Evolutionary conservation across 169 alveolate genomes (phyloP).

Genomic region (Amoebophrya sp.): DNA sequence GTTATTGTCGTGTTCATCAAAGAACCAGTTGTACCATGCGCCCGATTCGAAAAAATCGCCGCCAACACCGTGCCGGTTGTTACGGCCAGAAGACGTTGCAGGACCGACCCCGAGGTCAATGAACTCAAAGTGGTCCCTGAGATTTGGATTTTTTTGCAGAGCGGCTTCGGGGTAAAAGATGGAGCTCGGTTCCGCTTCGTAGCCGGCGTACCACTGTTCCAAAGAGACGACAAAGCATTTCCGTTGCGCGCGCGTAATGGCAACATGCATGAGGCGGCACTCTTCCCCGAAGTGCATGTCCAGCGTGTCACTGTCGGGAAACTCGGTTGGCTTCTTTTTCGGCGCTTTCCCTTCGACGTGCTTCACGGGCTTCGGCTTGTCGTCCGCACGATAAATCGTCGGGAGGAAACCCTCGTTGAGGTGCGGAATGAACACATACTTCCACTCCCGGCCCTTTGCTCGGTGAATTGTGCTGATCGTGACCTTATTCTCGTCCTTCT

Average conservation of each 20-base stretch:
- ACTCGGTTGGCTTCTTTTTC: neutral
- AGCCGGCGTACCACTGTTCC: neutral
- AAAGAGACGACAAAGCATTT: neutral
- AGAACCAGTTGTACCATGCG: no score
- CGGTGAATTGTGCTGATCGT: neutral
- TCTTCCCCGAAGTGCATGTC: neutral
- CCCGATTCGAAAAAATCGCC: neutral
- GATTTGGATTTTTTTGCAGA: no score
- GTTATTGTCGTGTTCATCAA: neutral
- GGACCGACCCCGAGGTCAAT: neutral
- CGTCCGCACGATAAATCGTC: no score
- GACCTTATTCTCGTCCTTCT: neutral
- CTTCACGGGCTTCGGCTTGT: neutral
- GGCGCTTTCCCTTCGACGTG: neutral
- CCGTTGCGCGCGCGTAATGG: neutral
- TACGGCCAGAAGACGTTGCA: no score
- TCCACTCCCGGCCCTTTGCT: neutral
- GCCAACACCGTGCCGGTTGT: neutral
- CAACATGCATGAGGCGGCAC: neutral
- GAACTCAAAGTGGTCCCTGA: no score
- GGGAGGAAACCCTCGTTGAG: neutral
- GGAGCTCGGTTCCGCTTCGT: neutral
- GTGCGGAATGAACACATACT: neutral
- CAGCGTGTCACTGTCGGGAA: neutral
- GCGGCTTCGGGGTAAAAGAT: neutral